These are phyloP conservation scores for Nematocida sp. DNA, from an alignment of 371 early-diverging fungal species.

Conservation along the genomic window DNA sequence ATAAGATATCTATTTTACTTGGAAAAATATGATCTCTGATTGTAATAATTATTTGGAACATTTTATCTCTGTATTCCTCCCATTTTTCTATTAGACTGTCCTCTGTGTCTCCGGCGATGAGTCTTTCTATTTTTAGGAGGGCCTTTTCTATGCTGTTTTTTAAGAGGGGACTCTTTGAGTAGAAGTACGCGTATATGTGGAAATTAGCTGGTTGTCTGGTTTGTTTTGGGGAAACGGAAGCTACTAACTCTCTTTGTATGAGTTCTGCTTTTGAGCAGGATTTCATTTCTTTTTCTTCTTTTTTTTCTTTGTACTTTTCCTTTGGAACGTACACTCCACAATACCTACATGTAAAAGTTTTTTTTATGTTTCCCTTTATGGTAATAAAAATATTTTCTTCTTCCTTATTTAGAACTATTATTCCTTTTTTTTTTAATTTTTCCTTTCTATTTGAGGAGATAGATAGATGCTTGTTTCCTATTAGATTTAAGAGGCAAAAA, in stretches of 20 bases:
- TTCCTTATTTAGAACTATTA: background rate
- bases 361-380: slow-evolving; percentile 1
- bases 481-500: background rate
- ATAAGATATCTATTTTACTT: slow-evolving; percentile 13
- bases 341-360: background rate
- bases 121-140: background rate
- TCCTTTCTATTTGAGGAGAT: background rate
- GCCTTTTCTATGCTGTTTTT: slow-evolving; percentile 1
- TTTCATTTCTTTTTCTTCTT: slow-evolving; percentile 25
- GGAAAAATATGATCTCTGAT: slow-evolving; percentile 40
- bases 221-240: background rate
- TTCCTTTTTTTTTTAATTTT: background rate
- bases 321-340: slow-evolving; percentile 32
- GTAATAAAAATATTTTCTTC: slow-evolving; percentile 18
- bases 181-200: slow-evolving; percentile 35
- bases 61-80: slow-evolving; percentile 3
- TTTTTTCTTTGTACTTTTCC: slow-evolving; percentile 18
- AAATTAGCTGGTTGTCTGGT: background rate
- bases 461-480: slow-evolving; percentile 7
- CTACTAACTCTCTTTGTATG: slow-evolving; percentile 1
- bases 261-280: slow-evolving; percentile 2
- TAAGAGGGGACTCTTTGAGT: slow-evolving; percentile 21
- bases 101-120: slow-evolving; percentile 11
- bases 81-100: background rate
- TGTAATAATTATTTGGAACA: slow-evolving; percentile 13